phyloP scores from a whole-genome alignment of 176 grass and related monocot species.

The Triticum turgidum region DNA sequence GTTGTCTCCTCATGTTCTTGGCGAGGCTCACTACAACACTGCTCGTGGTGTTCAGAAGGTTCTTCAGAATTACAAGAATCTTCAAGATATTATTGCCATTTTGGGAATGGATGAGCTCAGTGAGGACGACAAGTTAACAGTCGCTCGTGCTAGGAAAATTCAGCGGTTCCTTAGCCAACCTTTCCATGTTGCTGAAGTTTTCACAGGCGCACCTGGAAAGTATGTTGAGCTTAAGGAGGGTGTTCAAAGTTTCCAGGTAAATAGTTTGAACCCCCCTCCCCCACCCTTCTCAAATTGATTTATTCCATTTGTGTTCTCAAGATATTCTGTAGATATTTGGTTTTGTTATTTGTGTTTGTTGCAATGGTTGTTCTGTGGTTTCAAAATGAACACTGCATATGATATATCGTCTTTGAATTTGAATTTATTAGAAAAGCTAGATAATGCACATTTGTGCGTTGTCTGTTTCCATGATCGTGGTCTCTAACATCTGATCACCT shows the following conservation, averaged over 20 bases:
- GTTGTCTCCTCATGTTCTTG: slow-evolving; percentile 92
- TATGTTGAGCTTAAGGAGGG: slow-evolving; percentile 92
- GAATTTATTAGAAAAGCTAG: not conserved
- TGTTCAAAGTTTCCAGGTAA: slow-evolving; percentile 88
- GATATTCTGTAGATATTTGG: not conserved
- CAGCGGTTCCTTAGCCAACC: slow-evolving; percentile 93
- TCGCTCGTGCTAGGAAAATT: slow-evolving; percentile 95
- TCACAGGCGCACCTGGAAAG: slow-evolving; percentile 94
- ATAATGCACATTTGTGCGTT: no score
- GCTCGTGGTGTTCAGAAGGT: slow-evolving; percentile 99
- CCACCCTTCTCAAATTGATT: not conserved
- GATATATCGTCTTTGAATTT: not conserved
- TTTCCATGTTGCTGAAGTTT: slow-evolving; percentile 98
- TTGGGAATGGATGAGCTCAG: slow-evolving; percentile 98
- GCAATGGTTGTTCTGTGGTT: not conserved
- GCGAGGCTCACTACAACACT: slow-evolving; percentile 88
- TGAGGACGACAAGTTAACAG: slow-evolving; percentile 92
- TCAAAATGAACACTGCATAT: not conserved
- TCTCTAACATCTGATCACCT: no score
- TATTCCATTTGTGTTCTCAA: not conserved
- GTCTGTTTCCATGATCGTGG: no score
- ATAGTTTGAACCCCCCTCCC: not conserved
- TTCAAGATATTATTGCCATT: slow-evolving; percentile 99
- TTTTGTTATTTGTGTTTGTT: not conserved
- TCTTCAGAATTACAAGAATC: slow-evolving; percentile 99